These are phyloP conservation scores for Ustilaginoidea virens DNA, from an alignment of 2,329 filamentous ascomycete species.

Conservation along the genomic window DNA sequence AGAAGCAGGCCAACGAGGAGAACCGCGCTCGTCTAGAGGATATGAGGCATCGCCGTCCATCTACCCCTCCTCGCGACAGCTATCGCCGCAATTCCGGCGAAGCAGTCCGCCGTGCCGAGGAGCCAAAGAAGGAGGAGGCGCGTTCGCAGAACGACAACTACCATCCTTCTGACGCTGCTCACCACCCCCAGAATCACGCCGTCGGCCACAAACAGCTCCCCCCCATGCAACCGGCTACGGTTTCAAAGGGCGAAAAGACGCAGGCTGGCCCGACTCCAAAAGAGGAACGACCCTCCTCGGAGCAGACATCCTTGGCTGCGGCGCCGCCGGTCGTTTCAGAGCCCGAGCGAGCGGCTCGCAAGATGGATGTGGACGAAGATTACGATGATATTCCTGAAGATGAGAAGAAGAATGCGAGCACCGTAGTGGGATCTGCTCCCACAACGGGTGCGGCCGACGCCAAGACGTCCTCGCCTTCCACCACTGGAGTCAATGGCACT, in stretches of 20 bases:
- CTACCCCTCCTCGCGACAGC: slow-evolving; percentile 53
- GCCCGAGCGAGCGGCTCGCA: slow-evolving; percentile 68
- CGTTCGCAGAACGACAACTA: slow-evolving; percentile 66
- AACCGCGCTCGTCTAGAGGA: slow-evolving; percentile 77
- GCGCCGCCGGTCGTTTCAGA: slow-evolving; percentile 44
- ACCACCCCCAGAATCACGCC: slow-evolving; percentile 48
- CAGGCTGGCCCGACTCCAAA: slow-evolving; percentile 23
- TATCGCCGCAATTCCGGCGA: slow-evolving; percentile 71
- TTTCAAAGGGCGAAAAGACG: slow-evolving; percentile 36
- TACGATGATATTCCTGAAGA: slow-evolving; percentile 93
- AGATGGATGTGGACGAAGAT: slow-evolving; percentile 95
- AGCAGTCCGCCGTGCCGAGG: slow-evolving; percentile 45
- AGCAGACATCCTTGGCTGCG: slow-evolving; percentile 26
- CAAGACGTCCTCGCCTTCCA: slow-evolving; percentile 23
- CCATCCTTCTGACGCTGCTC: slow-evolving; percentile 83
- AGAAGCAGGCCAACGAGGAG: slow-evolving; percentile 84
- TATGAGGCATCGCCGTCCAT: slow-evolving; percentile 61
- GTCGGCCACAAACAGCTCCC: slow-evolving; percentile 40
- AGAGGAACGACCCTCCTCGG: slow-evolving; percentile 41
- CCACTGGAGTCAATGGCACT: slow-evolving; percentile 25
- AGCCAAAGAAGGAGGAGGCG: slow-evolving; percentile 42
- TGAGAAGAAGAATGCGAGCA: slow-evolving; percentile 43
- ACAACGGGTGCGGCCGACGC: slow-evolving; percentile 32
- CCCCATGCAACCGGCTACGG: slow-evolving; percentile 45
- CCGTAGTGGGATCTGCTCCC: slow-evolving; percentile 28